Conservation (phyloP, 2,329 filamentous ascomycete genomes). For the Passalora sequoiae region DNA sequence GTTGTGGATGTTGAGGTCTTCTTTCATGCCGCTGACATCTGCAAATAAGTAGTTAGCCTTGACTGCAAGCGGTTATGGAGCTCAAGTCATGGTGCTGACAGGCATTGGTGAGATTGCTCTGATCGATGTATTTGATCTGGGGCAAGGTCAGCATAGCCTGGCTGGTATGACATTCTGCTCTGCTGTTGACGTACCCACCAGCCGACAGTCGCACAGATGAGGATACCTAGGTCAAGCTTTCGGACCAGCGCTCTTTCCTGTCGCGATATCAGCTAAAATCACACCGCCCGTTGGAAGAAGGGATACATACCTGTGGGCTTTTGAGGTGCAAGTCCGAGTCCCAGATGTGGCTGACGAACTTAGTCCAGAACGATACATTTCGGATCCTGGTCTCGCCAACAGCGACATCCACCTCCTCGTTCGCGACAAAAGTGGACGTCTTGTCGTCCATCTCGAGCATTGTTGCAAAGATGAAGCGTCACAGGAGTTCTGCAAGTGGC, state of each 20-base stretch:
- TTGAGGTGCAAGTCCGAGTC: slow-evolving; percentile 10
- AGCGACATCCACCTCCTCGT: too few species aligned
- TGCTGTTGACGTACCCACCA: too few species aligned
- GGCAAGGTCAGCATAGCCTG: background rate
- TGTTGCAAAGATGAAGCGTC: too few species aligned
- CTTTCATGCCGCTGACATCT: slow-evolving; percentile 38
- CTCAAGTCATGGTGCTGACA: slow-evolving; percentile 1
- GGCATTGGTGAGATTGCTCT: slow-evolving; percentile 11
- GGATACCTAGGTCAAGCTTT: slow-evolving; percentile 11
- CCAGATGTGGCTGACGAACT: slow-evolving; percentile 12
- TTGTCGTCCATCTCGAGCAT: too few species aligned
- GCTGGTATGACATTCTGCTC: background rate
- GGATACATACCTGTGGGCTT: slow-evolving; percentile 5
- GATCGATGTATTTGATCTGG: slow-evolving; percentile 7
- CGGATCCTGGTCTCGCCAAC: too few species aligned
- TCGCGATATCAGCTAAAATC: too few species aligned
- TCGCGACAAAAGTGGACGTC: too few species aligned
- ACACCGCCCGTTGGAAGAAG: too few species aligned
- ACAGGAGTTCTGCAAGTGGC: too few species aligned
- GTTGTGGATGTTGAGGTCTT: slow-evolving; percentile 35
- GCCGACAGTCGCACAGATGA: slow-evolving; percentile 9
- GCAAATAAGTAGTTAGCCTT: background rate
- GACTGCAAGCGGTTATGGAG: too few species aligned
- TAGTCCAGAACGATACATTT: slow-evolving; percentile 8
- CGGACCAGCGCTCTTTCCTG: slow-evolving; percentile 8